Conservation (phyloP, 2,329 filamentous ascomycete genomes). For the Botryosphaeria dothidea region DNA sequence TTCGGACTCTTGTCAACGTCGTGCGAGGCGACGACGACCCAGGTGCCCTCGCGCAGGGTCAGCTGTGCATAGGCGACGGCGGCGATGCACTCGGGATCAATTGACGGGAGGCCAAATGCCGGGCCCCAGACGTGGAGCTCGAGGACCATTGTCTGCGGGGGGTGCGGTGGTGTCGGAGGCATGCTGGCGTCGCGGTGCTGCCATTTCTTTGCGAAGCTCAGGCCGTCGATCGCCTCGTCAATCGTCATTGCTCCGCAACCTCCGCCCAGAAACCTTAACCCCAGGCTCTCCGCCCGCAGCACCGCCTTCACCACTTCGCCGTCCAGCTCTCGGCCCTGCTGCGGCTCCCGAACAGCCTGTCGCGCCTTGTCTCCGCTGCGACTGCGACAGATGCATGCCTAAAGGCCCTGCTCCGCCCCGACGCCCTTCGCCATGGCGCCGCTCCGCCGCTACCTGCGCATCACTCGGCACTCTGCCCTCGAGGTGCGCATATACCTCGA, state of each 20-base stretch:
- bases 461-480: slow-evolving; percentile 91
- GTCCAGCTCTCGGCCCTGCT: not conserved
- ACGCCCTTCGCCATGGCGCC: slow-evolving; percentile 68
- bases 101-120: slow-evolving; percentile 83
- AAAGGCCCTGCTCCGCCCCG: not conserved
- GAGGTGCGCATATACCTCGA: slow-evolving; percentile 96
- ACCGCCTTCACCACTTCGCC: not conserved
- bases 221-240: slow-evolving; percentile 8
- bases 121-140: slow-evolving; percentile 90
- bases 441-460: slow-evolving; percentile 83
- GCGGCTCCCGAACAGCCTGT: not conserved
- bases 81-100: slow-evolving; percentile 88
- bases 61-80: slow-evolving; percentile 74
- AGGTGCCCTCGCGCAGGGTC: slow-evolving; percentile 56
- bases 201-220: slow-evolving; percentile 16
- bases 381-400: not conserved
- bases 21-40: slow-evolving; percentile 44
- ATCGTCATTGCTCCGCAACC: slow-evolving; percentile 15
- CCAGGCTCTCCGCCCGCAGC: not conserved
- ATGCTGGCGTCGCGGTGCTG: not conserved
- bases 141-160: slow-evolving; percentile 47
- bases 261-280: not conserved
- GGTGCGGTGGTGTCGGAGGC: not conserved
- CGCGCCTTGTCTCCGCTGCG: not conserved
- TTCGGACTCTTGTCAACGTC: slow-evolving; percentile 71